Percentiles rank a stretch among this genome's conserved stretches.
These are phyloP conservation scores for Suhomyces guaymorum DNA, from an alignment of 1,139 yeast species.

Conservation along the genomic window DNA sequence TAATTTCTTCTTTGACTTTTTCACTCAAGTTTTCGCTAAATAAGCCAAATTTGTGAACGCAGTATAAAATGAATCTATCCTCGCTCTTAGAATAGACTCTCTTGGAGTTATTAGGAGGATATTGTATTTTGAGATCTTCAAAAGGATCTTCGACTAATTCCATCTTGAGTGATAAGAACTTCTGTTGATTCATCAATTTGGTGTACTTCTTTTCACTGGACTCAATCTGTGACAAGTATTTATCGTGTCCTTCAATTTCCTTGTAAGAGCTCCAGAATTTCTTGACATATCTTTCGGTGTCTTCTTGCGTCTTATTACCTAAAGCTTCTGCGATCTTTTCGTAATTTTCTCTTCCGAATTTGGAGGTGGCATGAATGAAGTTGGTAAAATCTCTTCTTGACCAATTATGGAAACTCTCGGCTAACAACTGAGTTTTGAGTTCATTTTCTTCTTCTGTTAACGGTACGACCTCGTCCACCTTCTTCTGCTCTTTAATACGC, in stretches of 20 bases:
- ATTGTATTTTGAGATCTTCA: conserved; percentile 71
- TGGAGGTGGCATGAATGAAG: conserved; percentile 79
- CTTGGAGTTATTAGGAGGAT: conserved; percentile 92
- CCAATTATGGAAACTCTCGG: conserved; percentile 77
- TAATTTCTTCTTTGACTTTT: conserved; percentile 72
- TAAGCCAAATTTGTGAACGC: conserved; percentile 77
- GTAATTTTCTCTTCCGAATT: conserved; percentile 67
- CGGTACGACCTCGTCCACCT: conserved; percentile 68
- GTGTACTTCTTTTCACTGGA: conserved; percentile 80
- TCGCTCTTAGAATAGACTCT: conserved; percentile 81
- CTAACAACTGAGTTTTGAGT: conserved; percentile 60
- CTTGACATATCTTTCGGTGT: conserved; percentile 65
- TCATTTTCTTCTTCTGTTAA: conserved; percentile 73
- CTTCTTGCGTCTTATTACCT: conserved; percentile 69
- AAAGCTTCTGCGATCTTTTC: conserved; percentile 63
- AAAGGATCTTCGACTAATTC: conserved; percentile 67
- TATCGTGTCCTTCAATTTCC: conserved; percentile 82
- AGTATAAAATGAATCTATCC: conserved; percentile 76
- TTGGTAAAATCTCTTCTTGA: conserved; percentile 85
- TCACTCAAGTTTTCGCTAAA: conserved; percentile 72
- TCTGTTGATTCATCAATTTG: conserved; percentile 64
- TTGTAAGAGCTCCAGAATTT: conserved; percentile 75
- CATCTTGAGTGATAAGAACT: conserved; percentile 63
- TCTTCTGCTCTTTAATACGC: conserved; percentile 57
- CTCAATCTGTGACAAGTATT: conserved; percentile 82